Evolutionary conservation across 805 yeast genomes (phyloP), one percentile per base, ranked within the genome.

Genomic region (Ogataea angusta): DNA sequence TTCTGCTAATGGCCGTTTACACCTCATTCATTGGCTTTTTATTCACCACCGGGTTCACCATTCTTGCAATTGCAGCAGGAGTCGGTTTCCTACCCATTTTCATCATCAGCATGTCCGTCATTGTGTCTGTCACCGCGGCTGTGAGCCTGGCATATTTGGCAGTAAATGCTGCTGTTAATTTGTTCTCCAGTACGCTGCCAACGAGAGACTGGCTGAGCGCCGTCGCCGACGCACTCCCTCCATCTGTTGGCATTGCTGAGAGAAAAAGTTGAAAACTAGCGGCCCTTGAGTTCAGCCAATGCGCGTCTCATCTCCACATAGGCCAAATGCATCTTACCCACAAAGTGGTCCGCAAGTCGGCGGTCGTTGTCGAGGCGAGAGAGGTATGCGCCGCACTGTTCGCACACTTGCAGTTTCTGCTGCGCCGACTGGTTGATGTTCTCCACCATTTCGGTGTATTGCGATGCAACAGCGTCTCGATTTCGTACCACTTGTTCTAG

Each of bases 321-420:
- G 0, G 89, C 91, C 48, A 85, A 58, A 65, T 90, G 97, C 44
- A 86, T 77, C 53, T 87, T 88, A 1, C 98, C 98, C 17, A 81
- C 64, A 58, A 87, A 89, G 61, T 90, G 97, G 52, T 86, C 96
- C 1, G 91, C 95, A 47, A 90, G 68, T 51, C 97, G 72, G 59
- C 89, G 72, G 59, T 90, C 97, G 43, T 84, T 86, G 60, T 90
- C 98, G 41, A 89, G 66, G 46, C 91, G 69, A 7, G 95, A 85
- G 27, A 91, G 67, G 55, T 83, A 88, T 0, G 95, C 95, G 1
- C 95, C 96, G 64, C 98, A 90, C 1, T 78, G 80, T 48, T 78
- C 85, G 63, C 98, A 90, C 1, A 87, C 95, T 60, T 89, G 96
- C 33, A 90, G 68, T 59, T 87, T 86, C 54, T 90, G 97, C 56